Evolutionary conservation across 768 basidiomycete species (phyloP), one percentile per base, ranked within the genome.

Genomic region (Amanita pseudoporphyria): DNA sequence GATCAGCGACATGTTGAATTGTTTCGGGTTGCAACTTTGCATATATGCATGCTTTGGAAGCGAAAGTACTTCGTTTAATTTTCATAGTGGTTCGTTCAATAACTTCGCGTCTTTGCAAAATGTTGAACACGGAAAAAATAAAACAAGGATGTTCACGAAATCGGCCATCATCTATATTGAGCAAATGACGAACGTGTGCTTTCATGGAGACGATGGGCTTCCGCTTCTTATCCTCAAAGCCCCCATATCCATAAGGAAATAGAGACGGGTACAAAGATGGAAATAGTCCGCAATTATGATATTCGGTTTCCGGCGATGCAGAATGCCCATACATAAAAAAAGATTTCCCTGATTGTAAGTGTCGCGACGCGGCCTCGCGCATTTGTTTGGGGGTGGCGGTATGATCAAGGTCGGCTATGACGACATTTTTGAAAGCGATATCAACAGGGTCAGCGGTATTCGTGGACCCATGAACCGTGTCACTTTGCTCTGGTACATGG

Each of bases 91-190:
- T 63, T 32, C 67, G 62, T 1, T 70, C 43, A 0, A 71, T 45
- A 4, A 64, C 45, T 9, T 43, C 33, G 0, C 67, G 53, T 3
- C 64, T 40, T 53, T 74, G 73, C 0, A 73, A 16, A 5, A 74
- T 65, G 53, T 70, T 74, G 39, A 73, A 69, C 1, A 55, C 67
- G 5, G 62, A 60, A 52, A 73, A 73, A 0, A 67, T n/a, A 53
- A 73, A 76, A 1, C 67, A 70, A 41, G 62, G 55, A 53, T 74
- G 67, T 18, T 64, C 56, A 49, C 62, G 64, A 51, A 73, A 76
- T 0, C 58, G 54, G 0, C 51, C 39, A 51, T 73, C 68, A 1
- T 40, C 5, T 1, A 71, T 26, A 14, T 33, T 47, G 6, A 71
- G 59, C 4, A 67, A 44, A 55, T 71, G 65, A 22, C 60, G 60